Percentiles rank a stretch among this genome's conserved stretches.
Conservation (phyloP, 371 early-diverging fungal genomes). For the Paraphysoderma sedebokerense region DNA sequence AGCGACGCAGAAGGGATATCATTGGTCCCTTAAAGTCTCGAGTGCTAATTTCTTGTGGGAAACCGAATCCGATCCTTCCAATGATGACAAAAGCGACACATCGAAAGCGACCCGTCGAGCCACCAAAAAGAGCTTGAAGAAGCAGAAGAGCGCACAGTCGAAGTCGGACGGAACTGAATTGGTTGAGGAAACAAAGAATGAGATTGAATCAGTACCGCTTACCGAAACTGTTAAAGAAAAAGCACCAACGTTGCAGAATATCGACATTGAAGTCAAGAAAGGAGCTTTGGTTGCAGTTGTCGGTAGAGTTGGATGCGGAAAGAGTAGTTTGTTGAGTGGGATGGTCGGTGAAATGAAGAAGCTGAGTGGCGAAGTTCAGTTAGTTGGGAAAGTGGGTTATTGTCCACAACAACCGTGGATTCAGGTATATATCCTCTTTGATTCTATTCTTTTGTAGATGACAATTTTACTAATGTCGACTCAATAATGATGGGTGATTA, state of each 20-base stretch:
- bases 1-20: too few species aligned
- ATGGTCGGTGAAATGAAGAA: constrained; percentile 76
- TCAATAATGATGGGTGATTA: background rate
- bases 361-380: constrained; percentile 8
- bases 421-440: background rate
- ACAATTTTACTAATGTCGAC: background rate
- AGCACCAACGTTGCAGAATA: constrained; percentile 32
- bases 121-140: too few species aligned
- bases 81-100: too few species aligned
- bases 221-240: too few species aligned
- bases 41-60: too few species aligned
- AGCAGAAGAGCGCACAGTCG: too few species aligned
- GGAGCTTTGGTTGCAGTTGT: constrained; percentile 55
- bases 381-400: constrained; percentile 70
- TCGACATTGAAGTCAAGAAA: constrained; percentile 39
- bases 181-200: too few species aligned
- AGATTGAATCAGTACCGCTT: too few species aligned
- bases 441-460: background rate
- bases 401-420: constrained; percentile 49
- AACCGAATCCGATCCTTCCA: too few species aligned
- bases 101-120: too few species aligned
- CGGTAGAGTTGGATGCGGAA: constrained; percentile 78
- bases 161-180: too few species aligned
- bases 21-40: too few species aligned
- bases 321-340: constrained; percentile 64